Evolutionary conservation across 352 stramenopile species (phyloP), one percentile per base, ranked within the genome.

Genomic region (Globisporangium sylvaticum): DNA sequence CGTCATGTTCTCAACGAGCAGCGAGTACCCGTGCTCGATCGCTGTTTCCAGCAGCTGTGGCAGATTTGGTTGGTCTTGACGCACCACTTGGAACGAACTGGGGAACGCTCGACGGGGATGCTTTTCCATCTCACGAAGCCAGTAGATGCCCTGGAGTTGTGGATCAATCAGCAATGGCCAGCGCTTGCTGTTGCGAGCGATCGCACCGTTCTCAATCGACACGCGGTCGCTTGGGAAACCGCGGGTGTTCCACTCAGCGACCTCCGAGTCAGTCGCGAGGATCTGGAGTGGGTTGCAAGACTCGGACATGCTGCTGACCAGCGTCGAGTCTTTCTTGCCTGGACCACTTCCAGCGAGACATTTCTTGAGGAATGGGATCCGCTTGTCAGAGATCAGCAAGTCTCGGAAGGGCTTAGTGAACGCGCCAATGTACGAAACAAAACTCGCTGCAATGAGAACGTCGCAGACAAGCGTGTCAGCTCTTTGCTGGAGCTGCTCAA

Each of bases 351-450:
- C n/a, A 18, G 18, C 55, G 9, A 89, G 63, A 0, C 80, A 76
- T 50, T 91, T 91, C 22, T 82, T 68, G 1, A 98, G 74, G 59
- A 95, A 98, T 2, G 90, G 89, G 9, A 96, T 54, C 87, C 96
- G 98, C 42, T 95, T 87, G 0, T 92, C 71, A 2, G 73, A 68
- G 50, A 98, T 77, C 15, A 98, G 75, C 3, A 83, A 52, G 54
- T 98, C 91, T 14, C 95, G 86, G 67, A 96, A 98, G 0, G 80
- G 74, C 58, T 98, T 98, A 1, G 93, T 98, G 66, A 98, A 98
- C 2, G 92, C 91, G 9, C 93, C 95, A n/a, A 93, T 80, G 52
- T 98, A 98, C 25, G 89, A 97, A 31, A 98, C 94, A 61, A 98
- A 98, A 20, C 91, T 95, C 8, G 90, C 84, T 32, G 91, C 91